Evolutionary conservation across 2,329 filamentous ascomycete species (phyloP).

Genomic region (Canariomyces notabilis): DNA sequence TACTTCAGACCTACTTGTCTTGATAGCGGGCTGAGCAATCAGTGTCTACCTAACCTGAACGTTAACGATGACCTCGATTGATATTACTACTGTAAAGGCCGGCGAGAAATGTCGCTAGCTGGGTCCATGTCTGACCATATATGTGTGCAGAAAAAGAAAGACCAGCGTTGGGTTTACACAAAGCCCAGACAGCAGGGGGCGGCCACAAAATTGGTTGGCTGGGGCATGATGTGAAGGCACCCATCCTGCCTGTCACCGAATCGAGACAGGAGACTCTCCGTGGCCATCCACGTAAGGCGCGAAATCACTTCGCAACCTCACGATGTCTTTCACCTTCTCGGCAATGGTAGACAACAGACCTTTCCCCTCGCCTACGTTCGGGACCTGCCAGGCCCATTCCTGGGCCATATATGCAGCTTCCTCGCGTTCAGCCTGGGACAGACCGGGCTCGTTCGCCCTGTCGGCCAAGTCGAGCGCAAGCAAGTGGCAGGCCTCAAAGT

Average conservation of each 20-base stretch:
- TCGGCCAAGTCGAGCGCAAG: conserved; percentile 23
- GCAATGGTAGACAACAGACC: neutral
- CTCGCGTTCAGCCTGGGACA: conserved; percentile 7
- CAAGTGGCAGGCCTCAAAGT: conserved; percentile 25
- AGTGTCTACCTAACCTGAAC: too few relatives aligned
- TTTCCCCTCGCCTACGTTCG: neutral
- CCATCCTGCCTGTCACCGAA: neutral
- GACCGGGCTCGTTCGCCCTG: conserved; percentile 7
- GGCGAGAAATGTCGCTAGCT: too few relatives aligned
- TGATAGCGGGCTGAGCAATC: too few relatives aligned
- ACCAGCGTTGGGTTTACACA: neutral
- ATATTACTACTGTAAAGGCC: too few relatives aligned
- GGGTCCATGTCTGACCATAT: too few relatives aligned
- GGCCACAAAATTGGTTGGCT: neutral
- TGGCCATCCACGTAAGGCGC: neutral
- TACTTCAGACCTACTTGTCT: too few relatives aligned
- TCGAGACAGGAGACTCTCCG: neutral
- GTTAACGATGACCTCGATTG: too few relatives aligned
- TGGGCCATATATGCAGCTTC: neutral
- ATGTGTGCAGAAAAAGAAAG: neutral
- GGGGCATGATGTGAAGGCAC: neutral
- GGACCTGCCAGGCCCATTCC: conserved; percentile 2
- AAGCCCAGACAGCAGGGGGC: neutral
- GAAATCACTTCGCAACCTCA: neutral
- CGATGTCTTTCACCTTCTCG: neutral